Percentiles rank a stretch among this genome's conserved stretches.
Evolutionary conservation across 2,329 filamentous ascomycete species (phyloP).

Genomic region (Colletotrichum noveboracense): DNA sequence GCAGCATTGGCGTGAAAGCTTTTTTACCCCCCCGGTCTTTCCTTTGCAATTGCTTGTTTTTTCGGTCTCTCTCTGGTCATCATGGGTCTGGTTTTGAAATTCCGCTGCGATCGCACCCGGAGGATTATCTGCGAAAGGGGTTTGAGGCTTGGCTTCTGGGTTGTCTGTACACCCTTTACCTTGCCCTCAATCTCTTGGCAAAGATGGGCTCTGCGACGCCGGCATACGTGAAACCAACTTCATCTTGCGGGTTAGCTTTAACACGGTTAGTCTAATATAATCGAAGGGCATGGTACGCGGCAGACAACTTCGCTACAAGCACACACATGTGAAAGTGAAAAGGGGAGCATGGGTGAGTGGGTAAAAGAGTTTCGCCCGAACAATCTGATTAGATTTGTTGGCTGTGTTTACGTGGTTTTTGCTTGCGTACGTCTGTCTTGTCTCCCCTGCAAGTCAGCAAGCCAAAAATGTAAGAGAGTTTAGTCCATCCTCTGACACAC

Average conservation of each 20-base stretch:
- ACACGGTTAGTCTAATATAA: background rate
- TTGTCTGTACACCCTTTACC: background rate
- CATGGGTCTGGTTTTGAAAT: background rate
- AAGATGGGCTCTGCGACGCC: background rate
- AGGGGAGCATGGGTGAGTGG: background rate
- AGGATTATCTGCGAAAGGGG: background rate
- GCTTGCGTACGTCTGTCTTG: background rate
- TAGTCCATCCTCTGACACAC: background rate
- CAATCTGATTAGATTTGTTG: background rate
- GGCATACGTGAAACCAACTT: background rate
- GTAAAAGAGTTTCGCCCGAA: background rate
- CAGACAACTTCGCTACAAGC: background rate
- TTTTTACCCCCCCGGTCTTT: background rate
- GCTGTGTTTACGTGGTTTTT: background rate
- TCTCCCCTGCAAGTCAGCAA: background rate
- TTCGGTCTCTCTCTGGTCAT: background rate
- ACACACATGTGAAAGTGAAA: background rate
- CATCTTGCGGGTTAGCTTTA: background rate
- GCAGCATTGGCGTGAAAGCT: slow-evolving; percentile 13
- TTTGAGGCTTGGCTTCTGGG: background rate
- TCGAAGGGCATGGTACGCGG: background rate
- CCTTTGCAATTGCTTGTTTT: background rate
- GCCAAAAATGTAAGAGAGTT: background rate
- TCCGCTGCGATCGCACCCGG: background rate
- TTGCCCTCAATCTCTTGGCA: background rate